Evolutionary conservation across 2,329 filamentous ascomycete species (phyloP), one percentile per base, ranked within the genome.

Genomic region (Cadophora gregata): DNA sequence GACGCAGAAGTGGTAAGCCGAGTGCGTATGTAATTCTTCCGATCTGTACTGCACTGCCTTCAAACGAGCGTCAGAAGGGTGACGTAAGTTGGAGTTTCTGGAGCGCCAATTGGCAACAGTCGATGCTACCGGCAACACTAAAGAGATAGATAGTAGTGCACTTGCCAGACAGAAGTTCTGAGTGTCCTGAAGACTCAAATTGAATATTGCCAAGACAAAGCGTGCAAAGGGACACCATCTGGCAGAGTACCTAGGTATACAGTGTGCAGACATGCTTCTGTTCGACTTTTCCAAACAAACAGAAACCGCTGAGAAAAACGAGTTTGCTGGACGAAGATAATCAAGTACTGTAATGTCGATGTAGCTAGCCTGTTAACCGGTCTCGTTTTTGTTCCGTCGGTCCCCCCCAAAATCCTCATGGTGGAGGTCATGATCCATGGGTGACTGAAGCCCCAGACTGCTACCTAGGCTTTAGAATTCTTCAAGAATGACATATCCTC

Each of bases 221-320:
- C 10, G 14, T 27, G 25, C 16, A n/a, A 21, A 47, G n/a, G n/a
- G 19, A 9, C n/a, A 47, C 21, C 7, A n/a, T 21, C 19, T 21
- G n/a, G 14, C 7, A 47, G 42, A 47, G 19, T n/a, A n/a, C n/a
- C n/a, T n/a, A n/a, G n/a, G n/a, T n/a, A n/a, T n/a, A n/a, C n/a
- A n/a, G n/a, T n/a, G 25, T 31, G 14, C 1, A 53, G 50, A 8
- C 42, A 8, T 63, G 31, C 27, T 47, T 27, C 24, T 48, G n/a
- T 36, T 5, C 14, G 14, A 33, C 16, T 16, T 27, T 24, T 21
- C 33, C 21, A 27, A 36, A 63, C 38, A 36, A 4, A 12, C 27
- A 48, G 19, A 36, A 33, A 19, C 19, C 55, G 25, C n/a, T 53
- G 53, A 63, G 53, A 33, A 33, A 45, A 47, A 33, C 10, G 55